Evolutionary conservation across 2,329 filamentous ascomycete genomes (phyloP).

Genomic region (Xylaria sp.): DNA sequence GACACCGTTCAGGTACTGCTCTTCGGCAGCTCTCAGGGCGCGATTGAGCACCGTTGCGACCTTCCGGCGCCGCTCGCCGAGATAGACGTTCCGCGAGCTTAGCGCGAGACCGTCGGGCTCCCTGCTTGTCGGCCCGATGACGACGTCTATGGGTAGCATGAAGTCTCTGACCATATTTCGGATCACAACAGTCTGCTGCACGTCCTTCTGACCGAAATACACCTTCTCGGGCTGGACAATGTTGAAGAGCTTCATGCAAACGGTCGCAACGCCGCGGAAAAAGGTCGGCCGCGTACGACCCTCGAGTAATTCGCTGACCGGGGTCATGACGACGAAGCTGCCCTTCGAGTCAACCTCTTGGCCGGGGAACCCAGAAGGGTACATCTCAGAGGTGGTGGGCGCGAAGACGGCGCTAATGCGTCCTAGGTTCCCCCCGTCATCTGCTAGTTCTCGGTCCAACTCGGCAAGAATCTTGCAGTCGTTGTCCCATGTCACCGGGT

Average conservation of each 20-base stretch:
- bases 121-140: constrained; percentile 75
- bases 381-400: constrained; percentile 83
- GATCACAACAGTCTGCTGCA: constrained; percentile 94
- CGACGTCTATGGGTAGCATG: constrained; percentile 75
- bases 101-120: constrained; percentile 85
- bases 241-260: constrained; percentile 94
- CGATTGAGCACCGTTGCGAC: constrained; percentile 75
- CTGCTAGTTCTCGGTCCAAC: constrained; percentile 76
- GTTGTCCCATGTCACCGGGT: constrained; percentile 86
- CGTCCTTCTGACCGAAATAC: constrained; percentile 97
- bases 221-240: constrained; percentile 78
- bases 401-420: constrained; percentile 84
- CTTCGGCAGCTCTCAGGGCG: constrained; percentile 74
- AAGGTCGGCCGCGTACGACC: constrained; percentile 88
- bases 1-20: constrained; percentile 62
- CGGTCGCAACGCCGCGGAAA: constrained; percentile 93
- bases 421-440: constrained; percentile 63
- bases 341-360: constrained; percentile 78
- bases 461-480: constrained; percentile 71
- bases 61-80: constrained; percentile 74
- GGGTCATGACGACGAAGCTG: constrained; percentile 90
- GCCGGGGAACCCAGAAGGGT: constrained; percentile 77
- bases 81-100: constrained; percentile 92
- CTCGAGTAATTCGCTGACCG: constrained; percentile 80
- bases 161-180: constrained; percentile 88